A percentile compares a stretch with the other conserved stretches of the same genome.
Evolutionary conservation across 306 rosid genomes (phyloP).

Genomic region (Prunus mira): DNA sequence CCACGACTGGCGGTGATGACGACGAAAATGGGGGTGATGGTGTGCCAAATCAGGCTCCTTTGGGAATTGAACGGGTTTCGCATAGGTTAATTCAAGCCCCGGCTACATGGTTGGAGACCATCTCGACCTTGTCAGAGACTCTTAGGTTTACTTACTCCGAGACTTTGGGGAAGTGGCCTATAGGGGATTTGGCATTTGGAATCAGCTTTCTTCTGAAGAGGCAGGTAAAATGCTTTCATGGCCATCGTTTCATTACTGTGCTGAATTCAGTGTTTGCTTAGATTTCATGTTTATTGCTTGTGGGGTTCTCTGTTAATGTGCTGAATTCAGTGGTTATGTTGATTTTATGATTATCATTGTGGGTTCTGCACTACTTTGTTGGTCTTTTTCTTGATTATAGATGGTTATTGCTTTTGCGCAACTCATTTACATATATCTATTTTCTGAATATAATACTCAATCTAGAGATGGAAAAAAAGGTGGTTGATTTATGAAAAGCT

Average conservation of each 20-base stretch:
- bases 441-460: neutral
- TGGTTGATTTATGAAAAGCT: neutral
- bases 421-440: no score
- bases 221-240: slow-evolving; percentile 46
- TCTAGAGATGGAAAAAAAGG: neutral
- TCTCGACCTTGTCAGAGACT: slow-evolving; percentile 83
- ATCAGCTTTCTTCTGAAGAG: slow-evolving; percentile 86
- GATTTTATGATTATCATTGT: neutral
- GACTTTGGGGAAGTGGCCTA: slow-evolving; percentile 98
- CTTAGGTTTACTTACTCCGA: slow-evolving; percentile 92
- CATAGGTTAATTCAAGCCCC: slow-evolving; percentile 84
- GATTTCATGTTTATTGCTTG: neutral
- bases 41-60: slow-evolving; percentile 30
- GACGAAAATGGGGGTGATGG: slow-evolving; percentile 35
- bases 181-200: slow-evolving; percentile 96
- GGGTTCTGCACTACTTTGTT: neutral
- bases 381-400: neutral
- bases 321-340: neutral
- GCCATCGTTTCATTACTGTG: neutral
- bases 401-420: neutral
- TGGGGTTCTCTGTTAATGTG: neutral
- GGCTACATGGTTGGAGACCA: slow-evolving; percentile 92
- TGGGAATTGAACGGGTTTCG: slow-evolving; percentile 64
- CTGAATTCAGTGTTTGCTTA: neutral
- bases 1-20: slow-evolving; percentile 30